These are phyloP conservation scores for Gossypium mustelinum DNA, from an alignment of 345 rosid genomes.

Conservation along the genomic window DNA sequence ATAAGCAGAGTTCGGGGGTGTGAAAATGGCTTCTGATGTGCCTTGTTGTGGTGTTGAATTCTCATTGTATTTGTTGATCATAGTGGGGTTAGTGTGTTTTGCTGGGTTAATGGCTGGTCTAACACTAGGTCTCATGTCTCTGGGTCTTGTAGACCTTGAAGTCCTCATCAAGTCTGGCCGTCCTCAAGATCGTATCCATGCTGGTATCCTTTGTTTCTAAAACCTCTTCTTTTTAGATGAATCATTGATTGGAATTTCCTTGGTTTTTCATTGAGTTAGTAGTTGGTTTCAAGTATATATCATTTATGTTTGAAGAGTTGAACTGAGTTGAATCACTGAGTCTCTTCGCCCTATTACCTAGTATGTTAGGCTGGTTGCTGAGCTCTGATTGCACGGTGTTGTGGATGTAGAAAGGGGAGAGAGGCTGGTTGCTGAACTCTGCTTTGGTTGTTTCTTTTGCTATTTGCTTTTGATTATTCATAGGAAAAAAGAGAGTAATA, in stretches of 20 bases:
- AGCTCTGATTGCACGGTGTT: neutral
- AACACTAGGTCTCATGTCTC: conserved; percentile 95
- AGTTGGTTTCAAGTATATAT: neutral
- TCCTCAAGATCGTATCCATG: conserved; percentile 78
- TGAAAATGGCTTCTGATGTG: conserved; percentile 16
- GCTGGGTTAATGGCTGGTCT: conserved; percentile 94
- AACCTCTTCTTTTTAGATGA: neutral
- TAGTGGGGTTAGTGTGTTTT: conserved; percentile 58
- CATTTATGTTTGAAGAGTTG: neutral
- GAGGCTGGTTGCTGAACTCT: neutral
- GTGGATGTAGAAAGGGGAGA: neutral
- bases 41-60: conserved; percentile 53
- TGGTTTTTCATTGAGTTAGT: neutral
- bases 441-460: neutral
- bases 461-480: neutral
- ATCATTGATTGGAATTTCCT: neutral
- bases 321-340: neutral
- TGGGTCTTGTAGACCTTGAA: conserved; percentile 91
- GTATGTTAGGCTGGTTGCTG: neutral
- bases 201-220: conserved; percentile 37
- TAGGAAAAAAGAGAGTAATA: neutral
- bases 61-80: conserved; percentile 38
- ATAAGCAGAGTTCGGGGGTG: neutral
- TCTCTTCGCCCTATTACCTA: neutral
- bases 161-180: conserved; percentile 91